These are phyloP conservation scores for Colletotrichum eremochloae DNA, from an alignment of 2,329 filamentous ascomycete species.

Conservation along the genomic window DNA sequence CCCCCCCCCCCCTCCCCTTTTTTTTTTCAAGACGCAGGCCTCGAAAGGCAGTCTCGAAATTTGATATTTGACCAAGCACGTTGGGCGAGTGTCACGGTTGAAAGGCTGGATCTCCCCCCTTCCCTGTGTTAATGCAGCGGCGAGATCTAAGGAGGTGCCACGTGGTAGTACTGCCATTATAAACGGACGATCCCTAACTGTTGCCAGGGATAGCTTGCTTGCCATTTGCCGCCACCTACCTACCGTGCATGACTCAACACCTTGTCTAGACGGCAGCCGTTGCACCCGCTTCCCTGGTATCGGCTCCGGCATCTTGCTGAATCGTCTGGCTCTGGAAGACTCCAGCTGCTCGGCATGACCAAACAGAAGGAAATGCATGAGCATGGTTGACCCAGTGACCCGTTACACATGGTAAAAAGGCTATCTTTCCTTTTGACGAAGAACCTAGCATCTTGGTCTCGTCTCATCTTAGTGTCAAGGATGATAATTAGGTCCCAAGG, in stretches of 20 bases:
- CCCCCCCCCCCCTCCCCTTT: too few species aligned
- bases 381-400: neutral
- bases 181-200: neutral
- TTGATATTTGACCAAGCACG: neutral
- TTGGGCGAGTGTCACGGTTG: neutral
- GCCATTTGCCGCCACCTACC: neutral
- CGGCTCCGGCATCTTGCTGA: constrained; percentile 1
- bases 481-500: neutral
- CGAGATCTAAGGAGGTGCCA: constrained; percentile 24
- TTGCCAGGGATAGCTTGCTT: constrained; percentile 4
- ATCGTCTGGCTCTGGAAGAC: neutral
- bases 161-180: constrained; percentile 19
- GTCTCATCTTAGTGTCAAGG: neutral
- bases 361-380: neutral
- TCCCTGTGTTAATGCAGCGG: neutral
- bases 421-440: neutral
- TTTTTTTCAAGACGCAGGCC: too few species aligned
- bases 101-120: constrained; percentile 4
- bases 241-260: constrained; percentile 22
- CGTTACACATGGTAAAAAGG: neutral
- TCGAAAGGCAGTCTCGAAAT: neutral
- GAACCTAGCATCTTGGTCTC: neutral
- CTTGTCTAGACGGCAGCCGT: neutral
- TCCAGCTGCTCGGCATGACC: neutral
- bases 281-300: neutral